Conservation (phyloP, 2,329 filamentous ascomycete genomes). For the Beauveria scarabaeidicola region DNA sequence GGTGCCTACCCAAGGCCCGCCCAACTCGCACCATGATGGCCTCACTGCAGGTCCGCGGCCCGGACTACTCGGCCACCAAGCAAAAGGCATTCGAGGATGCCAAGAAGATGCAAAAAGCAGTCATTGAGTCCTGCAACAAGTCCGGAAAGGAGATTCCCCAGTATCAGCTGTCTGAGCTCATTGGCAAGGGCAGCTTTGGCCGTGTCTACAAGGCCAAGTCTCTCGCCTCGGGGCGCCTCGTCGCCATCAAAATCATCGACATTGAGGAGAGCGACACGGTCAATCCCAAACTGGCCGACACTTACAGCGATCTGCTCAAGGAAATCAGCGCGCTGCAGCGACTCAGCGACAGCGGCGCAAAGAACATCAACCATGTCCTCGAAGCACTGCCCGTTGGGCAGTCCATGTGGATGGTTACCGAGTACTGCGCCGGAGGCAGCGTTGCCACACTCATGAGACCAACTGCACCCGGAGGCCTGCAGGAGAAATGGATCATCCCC, state of each 20-base stretch:
- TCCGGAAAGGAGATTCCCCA: conserved; percentile 52
- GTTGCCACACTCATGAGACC: conserved; percentile 65
- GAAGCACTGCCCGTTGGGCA: conserved; percentile 70
- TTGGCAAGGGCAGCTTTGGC: conserved; percentile 67
- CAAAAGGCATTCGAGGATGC: conserved; percentile 60
- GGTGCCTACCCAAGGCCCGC: not conserved
- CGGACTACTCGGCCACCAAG: conserved; percentile 39
- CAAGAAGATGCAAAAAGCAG: conserved; percentile 56
- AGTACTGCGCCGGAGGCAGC: conserved; percentile 79
- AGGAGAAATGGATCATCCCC: conserved; percentile 62
- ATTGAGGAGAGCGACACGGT: conserved; percentile 68
- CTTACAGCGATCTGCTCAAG: conserved; percentile 61
- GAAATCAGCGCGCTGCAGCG: conserved; percentile 62
- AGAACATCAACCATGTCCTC: conserved; percentile 74
- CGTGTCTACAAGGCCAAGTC: conserved; percentile 60
- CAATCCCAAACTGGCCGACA: conserved; percentile 56
- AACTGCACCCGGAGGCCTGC: conserved; percentile 55
- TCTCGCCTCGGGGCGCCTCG: conserved; percentile 41
- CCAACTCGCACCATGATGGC: conserved; percentile 23
- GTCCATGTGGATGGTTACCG: conserved; percentile 80
- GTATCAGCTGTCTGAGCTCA: conserved; percentile 63
- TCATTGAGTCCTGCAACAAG: conserved; percentile 53
- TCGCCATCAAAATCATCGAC: conserved; percentile 76
- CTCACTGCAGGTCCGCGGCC: conserved; percentile 33
- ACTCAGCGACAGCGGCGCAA: conserved; percentile 63